These are phyloP conservation scores for Auricularia heimuer DNA, from an alignment of 768 basidiomycete species.

Conservation along the genomic window DNA sequence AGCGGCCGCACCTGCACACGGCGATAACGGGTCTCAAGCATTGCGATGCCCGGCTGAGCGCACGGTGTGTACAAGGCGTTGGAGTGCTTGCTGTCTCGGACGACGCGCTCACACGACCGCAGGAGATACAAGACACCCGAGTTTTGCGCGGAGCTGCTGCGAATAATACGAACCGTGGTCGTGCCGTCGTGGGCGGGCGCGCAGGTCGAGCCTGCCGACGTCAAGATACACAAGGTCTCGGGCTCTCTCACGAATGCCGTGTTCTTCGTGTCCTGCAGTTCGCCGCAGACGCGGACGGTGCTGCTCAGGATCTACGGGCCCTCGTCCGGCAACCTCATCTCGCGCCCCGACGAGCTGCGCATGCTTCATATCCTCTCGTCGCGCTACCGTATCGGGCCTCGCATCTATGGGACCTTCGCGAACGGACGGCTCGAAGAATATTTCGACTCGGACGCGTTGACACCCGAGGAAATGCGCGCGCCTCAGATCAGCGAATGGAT, in stretches of 20 bases:
- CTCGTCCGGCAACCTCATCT: conserved; percentile 78
- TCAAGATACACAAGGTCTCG: conserved; percentile 72
- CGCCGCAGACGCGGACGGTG: conserved; percentile 47
- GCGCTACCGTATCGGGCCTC: conserved; percentile 78
- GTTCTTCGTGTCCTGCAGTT: conserved; percentile 82
- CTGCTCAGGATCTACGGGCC: conserved; percentile 89
- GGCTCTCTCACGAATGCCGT: conserved; percentile 94
- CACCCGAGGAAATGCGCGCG: conserved; percentile 67
- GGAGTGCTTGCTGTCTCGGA: neutral
- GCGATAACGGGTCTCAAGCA: conserved; percentile 1
- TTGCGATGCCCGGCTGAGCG: neutral
- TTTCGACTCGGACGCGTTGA: conserved; percentile 79
- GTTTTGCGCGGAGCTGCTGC: conserved; percentile 48
- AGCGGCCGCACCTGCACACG: neutral
- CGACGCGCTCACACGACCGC: conserved; percentile 12
- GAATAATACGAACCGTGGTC: conserved; percentile 43
- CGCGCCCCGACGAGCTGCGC: conserved; percentile 75
- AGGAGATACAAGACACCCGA: conserved; percentile 56
- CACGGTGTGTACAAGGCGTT: neutral
- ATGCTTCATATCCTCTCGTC: conserved; percentile 86
- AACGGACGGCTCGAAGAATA: conserved; percentile 96
- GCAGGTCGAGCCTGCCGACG: conserved; percentile 16
- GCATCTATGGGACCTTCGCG: conserved; percentile 87
- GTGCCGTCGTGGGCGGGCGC: conserved; percentile 44
- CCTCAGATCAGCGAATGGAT: conserved; percentile 73